Conservation (phyloP, 371 early-diverging fungal species). For the Basidiobolus meristosporus region DNA sequence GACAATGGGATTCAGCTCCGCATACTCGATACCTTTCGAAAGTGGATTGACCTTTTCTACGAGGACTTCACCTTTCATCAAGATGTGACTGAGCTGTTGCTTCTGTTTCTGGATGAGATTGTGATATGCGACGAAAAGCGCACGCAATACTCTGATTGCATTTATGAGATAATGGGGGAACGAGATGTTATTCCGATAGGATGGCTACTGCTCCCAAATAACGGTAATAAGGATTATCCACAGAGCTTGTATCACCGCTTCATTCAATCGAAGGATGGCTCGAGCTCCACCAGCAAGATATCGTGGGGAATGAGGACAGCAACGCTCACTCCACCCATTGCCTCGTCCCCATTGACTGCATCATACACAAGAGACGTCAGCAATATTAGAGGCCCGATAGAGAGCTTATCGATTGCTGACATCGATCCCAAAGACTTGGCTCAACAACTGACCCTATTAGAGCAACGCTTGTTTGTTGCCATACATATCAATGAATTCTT, state of each 20-base stretch:
- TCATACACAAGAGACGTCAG: background rate
- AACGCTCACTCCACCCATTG: background rate
- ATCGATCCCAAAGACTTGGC: slow-evolving; percentile 21
- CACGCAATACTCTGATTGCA: no score
- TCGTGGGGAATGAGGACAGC: background rate
- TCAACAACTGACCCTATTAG: slow-evolving; percentile 35
- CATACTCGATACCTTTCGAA: slow-evolving; percentile 33
- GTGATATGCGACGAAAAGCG: no score
- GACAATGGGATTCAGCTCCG: slow-evolving; percentile 25
- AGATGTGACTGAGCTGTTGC: slow-evolving; percentile 4
- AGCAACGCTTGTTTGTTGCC: slow-evolving; percentile 24
- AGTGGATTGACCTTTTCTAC: slow-evolving; percentile 31
- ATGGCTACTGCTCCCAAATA: background rate
- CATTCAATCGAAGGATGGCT: background rate
- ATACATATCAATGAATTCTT: slow-evolving; percentile 29
- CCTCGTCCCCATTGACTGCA: no score
- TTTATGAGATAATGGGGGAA: background rate
- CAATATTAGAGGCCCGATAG: no score
- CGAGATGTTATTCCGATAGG: background rate
- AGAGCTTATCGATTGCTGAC: no score
- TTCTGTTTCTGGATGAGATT: background rate
- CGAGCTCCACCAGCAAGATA: background rate
- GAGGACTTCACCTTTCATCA: slow-evolving; percentile 20
- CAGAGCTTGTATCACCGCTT: no score
- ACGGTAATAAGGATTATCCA: no score